phyloP scores from a whole-genome alignment of 345 rosid species.

The Ceriops tagal region DNA sequence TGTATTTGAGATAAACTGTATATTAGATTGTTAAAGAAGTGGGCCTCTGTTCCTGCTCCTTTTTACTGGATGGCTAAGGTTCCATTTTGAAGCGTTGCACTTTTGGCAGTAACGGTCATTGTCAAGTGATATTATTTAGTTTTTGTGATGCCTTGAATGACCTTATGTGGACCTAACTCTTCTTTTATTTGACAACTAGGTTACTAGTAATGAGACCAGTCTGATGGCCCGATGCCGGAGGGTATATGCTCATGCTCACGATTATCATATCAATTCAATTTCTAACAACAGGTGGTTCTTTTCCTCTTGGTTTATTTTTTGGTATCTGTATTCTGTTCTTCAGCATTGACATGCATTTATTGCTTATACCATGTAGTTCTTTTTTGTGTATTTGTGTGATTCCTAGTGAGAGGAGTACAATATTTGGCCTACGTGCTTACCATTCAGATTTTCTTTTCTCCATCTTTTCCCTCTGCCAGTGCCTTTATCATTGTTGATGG shows the following conservation, averaged over 20 bases:
- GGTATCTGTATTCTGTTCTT: neutral
- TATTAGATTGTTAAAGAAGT: neutral
- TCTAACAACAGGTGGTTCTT: slow-evolving; percentile 56
- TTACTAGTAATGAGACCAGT: slow-evolving; percentile 73
- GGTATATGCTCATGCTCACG: slow-evolving; percentile 82
- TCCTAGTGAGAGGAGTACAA: neutral
- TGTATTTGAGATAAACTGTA: neutral
- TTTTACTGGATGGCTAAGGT: neutral
- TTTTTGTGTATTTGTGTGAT: neutral
- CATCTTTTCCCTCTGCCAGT: too few species aligned
- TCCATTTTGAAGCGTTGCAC: neutral
- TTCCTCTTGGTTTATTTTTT: neutral
- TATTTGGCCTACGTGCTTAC: neutral
- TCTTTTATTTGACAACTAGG: slow-evolving; percentile 35
- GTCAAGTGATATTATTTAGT: neutral
- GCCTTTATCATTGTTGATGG: neutral
- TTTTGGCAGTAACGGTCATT: neutral
- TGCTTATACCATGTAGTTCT: neutral
- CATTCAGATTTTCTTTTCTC: neutral
- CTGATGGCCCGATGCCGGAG: slow-evolving; percentile 84
- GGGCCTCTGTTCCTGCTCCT: neutral
- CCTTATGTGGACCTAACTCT: slow-evolving; percentile 6
- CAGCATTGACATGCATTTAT: neutral
- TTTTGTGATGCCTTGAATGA: neutral
- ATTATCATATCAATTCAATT: slow-evolving; percentile 41